phyloP scores from a whole-genome alignment of 495 filamentous ascomycete genomes.

The Pyronema omphalodes region DNA sequence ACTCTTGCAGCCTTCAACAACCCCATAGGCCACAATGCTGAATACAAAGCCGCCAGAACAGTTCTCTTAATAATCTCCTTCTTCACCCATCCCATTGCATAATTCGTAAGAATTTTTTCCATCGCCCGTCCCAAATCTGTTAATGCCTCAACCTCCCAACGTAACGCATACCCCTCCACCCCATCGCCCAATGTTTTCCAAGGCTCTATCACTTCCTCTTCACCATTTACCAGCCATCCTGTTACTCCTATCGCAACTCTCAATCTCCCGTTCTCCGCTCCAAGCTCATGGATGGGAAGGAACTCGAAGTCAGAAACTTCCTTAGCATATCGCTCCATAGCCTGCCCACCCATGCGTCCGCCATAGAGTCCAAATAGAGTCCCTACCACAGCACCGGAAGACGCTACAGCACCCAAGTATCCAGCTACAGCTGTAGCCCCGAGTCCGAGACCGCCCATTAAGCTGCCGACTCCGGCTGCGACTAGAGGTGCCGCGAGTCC shows the following conservation, averaged over 20 bases:
- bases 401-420: slow-evolving; percentile 59
- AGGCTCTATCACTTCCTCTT: slow-evolving; percentile 41
- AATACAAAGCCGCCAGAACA: slow-evolving; percentile 52
- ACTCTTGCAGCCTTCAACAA: slow-evolving; percentile 63
- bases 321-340: slow-evolving; percentile 72
- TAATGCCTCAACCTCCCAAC: slow-evolving; percentile 65
- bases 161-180: slow-evolving; percentile 64
- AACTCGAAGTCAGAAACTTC: slow-evolving; percentile 86
- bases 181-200: slow-evolving; percentile 56
- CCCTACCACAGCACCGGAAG: slow-evolving; percentile 59
- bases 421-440: slow-evolving; percentile 61
- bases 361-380: slow-evolving; percentile 81
- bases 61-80: slow-evolving; percentile 60
- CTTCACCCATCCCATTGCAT: slow-evolving; percentile 60
- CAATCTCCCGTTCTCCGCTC: slow-evolving; percentile 35
- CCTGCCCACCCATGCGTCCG: slow-evolving; percentile 60
- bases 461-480: slow-evolving; percentile 61
- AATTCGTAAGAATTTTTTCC: slow-evolving; percentile 50
- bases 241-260: slow-evolving; percentile 67
- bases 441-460: slow-evolving; percentile 66
- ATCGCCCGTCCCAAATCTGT: slow-evolving; percentile 60
- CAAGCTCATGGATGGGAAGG: slow-evolving; percentile 42
- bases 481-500: slow-evolving; percentile 66
- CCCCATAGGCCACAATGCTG: slow-evolving; percentile 55
- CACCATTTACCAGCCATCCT: slow-evolving; percentile 56